A percentile compares a stretch with the other conserved stretches of the same genome.
Evolutionary conservation across 352 stramenopile genomes (phyloP).

Genomic region (Pythium aphanidermatum): DNA sequence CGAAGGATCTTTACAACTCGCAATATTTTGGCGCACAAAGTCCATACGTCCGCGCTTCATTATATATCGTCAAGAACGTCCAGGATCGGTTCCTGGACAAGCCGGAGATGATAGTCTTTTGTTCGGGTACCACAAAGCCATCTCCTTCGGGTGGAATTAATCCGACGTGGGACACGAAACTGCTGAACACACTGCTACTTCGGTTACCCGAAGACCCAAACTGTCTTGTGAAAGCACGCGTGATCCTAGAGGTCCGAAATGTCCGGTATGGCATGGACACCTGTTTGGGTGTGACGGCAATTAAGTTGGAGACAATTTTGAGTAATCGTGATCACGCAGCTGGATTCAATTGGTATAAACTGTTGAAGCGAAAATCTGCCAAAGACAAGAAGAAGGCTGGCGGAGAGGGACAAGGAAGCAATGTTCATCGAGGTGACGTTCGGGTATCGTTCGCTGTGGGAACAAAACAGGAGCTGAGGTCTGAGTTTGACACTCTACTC

Average conservation of each 20-base stretch:
- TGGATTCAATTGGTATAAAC: slow-evolving; percentile 85
- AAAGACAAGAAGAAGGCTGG: slow-evolving; percentile 39
- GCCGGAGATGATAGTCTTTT: slow-evolving; percentile 72
- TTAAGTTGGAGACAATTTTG: slow-evolving; percentile 77
- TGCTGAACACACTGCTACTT: slow-evolving; percentile 78
- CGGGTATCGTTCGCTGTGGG: slow-evolving; percentile 78
- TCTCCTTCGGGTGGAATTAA: slow-evolving; percentile 63
- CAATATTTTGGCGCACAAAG: slow-evolving; percentile 85
- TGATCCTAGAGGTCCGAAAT: slow-evolving; percentile 86
- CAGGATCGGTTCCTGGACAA: slow-evolving; percentile 75
- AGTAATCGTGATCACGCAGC: slow-evolving; percentile 67
- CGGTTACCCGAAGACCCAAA: slow-evolving; percentile 55
- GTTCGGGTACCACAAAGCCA: slow-evolving; percentile 70
- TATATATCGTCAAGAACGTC: slow-evolving; percentile 79
- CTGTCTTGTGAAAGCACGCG: slow-evolving; percentile 56
- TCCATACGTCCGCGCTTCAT: slow-evolving; percentile 73
- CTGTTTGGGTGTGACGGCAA: slow-evolving; percentile 74
- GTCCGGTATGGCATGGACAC: slow-evolving; percentile 81
- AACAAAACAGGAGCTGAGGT: slow-evolving; percentile 71
- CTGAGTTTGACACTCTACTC: slow-evolving; percentile 44
- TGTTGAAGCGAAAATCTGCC: slow-evolving; percentile 73
- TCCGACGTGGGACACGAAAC: slow-evolving; percentile 66
- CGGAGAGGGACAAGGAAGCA: slow-evolving; percentile 28
- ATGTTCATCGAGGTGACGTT: slow-evolving; percentile 67
- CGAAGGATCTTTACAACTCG: slow-evolving; percentile 74